These are phyloP conservation scores for Lentinula aciculospora DNA, from an alignment of 768 basidiomycete genomes.

Conservation along the genomic window DNA sequence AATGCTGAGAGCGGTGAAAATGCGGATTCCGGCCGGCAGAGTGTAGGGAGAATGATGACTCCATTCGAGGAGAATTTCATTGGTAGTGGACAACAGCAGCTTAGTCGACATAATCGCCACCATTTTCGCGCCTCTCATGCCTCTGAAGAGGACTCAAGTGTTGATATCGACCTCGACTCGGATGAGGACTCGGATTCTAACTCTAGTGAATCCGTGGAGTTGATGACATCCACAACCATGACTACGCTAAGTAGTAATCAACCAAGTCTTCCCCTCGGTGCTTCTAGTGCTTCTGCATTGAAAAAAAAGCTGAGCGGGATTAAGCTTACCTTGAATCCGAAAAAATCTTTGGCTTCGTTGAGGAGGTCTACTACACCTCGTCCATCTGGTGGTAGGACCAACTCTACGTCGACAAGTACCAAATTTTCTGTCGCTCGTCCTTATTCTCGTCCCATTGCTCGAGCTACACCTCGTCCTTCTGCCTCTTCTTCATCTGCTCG, in stretches of 20 bases:
- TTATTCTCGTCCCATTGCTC: background rate
- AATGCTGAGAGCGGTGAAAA: too few species aligned
- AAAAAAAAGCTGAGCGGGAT: background rate
- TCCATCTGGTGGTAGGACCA: background rate
- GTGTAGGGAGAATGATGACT: too few species aligned
- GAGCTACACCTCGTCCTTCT: background rate
- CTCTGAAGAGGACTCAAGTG: background rate
- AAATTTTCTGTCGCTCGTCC: background rate
- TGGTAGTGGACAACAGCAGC: too few species aligned
- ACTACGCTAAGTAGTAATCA: background rate
- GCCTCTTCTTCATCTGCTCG: too few species aligned
- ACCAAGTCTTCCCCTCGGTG: background rate
- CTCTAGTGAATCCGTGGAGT: slow-evolving; percentile 3
- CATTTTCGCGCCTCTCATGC: background rate
- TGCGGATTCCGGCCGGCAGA: too few species aligned
- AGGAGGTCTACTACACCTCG: slow-evolving; percentile 4
- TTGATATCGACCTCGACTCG: background rate
- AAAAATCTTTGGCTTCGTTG: background rate
- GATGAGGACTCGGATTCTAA: background rate
- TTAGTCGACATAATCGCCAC: too few species aligned
- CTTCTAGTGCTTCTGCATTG: background rate
- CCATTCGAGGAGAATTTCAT: background rate
- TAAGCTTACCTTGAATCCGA: background rate
- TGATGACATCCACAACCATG: slow-evolving; percentile 2
- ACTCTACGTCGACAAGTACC: background rate